Conservation (phyloP, 441 rosid genomes). For the Lepidium campestre region DNA sequence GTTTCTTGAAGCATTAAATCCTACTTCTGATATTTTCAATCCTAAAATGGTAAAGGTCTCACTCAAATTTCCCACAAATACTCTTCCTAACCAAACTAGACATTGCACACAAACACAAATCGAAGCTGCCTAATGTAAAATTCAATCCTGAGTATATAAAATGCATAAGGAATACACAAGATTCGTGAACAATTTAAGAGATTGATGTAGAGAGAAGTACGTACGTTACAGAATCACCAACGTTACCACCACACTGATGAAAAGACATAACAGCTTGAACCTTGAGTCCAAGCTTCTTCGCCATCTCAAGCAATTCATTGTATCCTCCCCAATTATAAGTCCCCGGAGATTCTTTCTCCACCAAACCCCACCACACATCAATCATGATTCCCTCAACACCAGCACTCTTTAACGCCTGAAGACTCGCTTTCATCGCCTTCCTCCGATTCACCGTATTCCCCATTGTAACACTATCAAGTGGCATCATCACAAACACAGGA, state of each 20-base stretch:
- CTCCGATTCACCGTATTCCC: slow-evolving; percentile 65
- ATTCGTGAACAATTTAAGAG: background rate
- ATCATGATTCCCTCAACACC: slow-evolving; percentile 92
- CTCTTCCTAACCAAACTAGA: background rate
- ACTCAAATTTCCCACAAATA: background rate
- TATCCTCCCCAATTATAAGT: slow-evolving; percentile 90
- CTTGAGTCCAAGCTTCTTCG: slow-evolving; percentile 76
- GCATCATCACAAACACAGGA: slow-evolving; percentile 97
- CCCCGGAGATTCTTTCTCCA: slow-evolving; percentile 81
- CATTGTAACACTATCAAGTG: slow-evolving; percentile 83
- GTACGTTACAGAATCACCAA: slow-evolving; percentile 83
- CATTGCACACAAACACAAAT: background rate
- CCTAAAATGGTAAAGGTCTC: too few species aligned
- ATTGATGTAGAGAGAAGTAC: slow-evolving; percentile 12
- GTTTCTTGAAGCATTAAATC: background rate
- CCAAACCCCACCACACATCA: slow-evolving; percentile 99
- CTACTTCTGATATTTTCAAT: background rate
- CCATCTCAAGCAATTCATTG: slow-evolving; percentile 76
- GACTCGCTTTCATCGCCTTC: slow-evolving; percentile 88
- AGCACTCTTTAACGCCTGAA: slow-evolving; percentile 89
- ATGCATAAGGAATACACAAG: background rate
- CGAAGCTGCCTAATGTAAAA: background rate
- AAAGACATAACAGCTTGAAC: slow-evolving; percentile 96
- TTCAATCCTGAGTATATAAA: background rate
- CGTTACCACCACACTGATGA: slow-evolving; percentile 98